These are phyloP conservation scores for Chytriomyces confervae DNA, from an alignment of 192 early-diverging fungal genomes.

Conservation along the genomic window DNA sequence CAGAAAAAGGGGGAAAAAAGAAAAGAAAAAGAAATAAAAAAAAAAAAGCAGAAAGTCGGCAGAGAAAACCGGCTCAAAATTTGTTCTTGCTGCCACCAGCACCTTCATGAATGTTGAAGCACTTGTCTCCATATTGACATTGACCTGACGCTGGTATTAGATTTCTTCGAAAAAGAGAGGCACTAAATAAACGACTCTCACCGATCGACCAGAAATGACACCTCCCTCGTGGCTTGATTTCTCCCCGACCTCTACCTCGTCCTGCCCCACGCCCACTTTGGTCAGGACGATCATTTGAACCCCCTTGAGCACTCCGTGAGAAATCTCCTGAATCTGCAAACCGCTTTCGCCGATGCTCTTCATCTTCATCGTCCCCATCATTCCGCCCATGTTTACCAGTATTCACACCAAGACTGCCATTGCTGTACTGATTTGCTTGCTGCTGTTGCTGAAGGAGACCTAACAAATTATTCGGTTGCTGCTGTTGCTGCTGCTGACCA, in stretches of 20 bases:
- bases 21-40: too few relatives aligned
- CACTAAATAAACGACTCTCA: too few relatives aligned
- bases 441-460: background rate
- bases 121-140: slow-evolving; percentile 17
- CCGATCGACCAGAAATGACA: slow-evolving; percentile 18
- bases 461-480: background rate
- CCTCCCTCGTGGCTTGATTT: slow-evolving; percentile 20
- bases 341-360: background rate
- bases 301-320: background rate
- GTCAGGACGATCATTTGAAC: background rate
- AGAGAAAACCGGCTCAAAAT: background rate
- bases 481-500: background rate
- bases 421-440: background rate
- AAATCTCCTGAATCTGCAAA: background rate
- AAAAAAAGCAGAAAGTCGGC: background rate
- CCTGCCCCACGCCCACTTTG: background rate
- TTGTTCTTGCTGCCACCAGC: background rate
- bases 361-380: background rate
- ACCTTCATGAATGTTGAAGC: slow-evolving; percentile 28
- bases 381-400: background rate
- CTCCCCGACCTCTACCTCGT: background rate
- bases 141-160: background rate
- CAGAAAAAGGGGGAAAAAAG: too few relatives aligned
- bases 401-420: background rate
- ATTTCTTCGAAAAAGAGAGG: too few relatives aligned